These are phyloP conservation scores for sweet orange (Citrus sinensis) DNA, from an alignment of 345 rosid species.

Conservation along the genomic window DNA sequence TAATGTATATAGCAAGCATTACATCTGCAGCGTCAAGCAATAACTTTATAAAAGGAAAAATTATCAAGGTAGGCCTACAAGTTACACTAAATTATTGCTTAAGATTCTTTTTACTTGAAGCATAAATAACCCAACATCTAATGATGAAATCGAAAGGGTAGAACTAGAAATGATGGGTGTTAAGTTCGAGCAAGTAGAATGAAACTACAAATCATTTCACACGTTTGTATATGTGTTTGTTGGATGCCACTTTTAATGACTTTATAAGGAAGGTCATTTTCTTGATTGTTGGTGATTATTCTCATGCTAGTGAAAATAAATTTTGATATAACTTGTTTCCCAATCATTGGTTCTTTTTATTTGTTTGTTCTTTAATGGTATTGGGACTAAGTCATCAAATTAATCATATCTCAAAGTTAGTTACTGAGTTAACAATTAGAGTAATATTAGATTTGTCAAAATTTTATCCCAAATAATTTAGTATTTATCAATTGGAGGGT, in stretches of 20 bases:
- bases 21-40: background rate
- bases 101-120: conserved; percentile 10
- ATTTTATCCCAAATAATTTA: too few relatives aligned
- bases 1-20: background rate
- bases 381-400: background rate
- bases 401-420: background rate
- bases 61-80: background rate
- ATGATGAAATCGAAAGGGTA: background rate
- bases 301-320: background rate
- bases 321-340: background rate
- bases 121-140: background rate
- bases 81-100: background rate
- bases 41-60: background rate
- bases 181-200: background rate
- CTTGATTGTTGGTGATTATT: background rate
- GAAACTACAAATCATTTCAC: background rate
- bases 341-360: background rate
- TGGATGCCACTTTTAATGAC: conserved; percentile 1
- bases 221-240: background rate
- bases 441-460: too few relatives aligned
- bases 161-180: background rate
- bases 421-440: background rate
- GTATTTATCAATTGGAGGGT: background rate
- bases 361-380: background rate
- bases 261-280: background rate